Evolutionary conservation across 192 early-diverging fungal species (phyloP).

Genomic region (Linnemannia exigua): DNA sequence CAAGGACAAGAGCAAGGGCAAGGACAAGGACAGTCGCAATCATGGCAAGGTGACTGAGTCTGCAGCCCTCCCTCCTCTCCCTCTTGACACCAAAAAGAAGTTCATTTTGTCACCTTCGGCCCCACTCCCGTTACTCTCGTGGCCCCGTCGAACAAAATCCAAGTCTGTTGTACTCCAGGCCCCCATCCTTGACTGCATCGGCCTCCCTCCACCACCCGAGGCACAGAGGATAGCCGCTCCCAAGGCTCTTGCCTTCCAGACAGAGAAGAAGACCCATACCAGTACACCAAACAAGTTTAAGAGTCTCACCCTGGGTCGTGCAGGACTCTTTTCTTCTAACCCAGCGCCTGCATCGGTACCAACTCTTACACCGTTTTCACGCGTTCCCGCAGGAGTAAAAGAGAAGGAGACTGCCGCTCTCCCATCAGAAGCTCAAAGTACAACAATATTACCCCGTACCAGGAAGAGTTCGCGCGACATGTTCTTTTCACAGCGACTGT

Average conservation of each 20-base stretch:
- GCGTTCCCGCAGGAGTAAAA: too few species aligned
- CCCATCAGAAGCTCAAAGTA: not conserved
- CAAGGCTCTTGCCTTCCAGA: not conserved
- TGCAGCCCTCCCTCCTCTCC: not conserved
- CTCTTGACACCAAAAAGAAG: not conserved
- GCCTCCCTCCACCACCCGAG: not conserved
- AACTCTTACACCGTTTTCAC: not conserved
- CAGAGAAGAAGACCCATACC: not conserved
- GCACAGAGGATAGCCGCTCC: not conserved
- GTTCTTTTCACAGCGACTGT: not conserved
- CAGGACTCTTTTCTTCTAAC: not conserved
- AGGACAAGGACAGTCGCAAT: not conserved
- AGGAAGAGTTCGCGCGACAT: constrained; percentile 2
- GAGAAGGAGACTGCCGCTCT: not conserved
- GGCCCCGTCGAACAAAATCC: constrained; percentile 21
- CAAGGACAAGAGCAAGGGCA: not conserved
- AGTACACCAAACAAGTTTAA: constrained; percentile 1
- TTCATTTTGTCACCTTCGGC: not conserved
- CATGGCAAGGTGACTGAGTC: not conserved
- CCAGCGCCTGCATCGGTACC: not conserved
- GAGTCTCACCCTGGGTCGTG: constrained; percentile 3
- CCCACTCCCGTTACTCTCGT: constrained; percentile 15
- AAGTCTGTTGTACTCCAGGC: constrained; percentile 15
- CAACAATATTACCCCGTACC: not conserved
- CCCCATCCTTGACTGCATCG: not conserved